Conservation (phyloP, 306 rosid species). For the Ammopiptanthus mongolicus region DNA sequence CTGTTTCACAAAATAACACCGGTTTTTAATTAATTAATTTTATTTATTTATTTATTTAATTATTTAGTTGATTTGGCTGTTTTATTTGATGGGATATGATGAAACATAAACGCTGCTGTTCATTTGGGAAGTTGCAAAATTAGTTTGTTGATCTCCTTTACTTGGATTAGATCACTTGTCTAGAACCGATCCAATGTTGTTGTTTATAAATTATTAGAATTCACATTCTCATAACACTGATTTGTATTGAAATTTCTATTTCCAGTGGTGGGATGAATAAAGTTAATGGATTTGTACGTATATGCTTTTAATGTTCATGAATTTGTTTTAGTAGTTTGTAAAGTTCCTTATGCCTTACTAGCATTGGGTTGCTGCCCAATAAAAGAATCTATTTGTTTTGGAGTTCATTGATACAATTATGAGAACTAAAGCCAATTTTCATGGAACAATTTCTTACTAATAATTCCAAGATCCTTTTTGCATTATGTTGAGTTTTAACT, state of each 20-base stretch:
- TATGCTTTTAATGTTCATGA: not conserved
- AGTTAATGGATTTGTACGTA: not conserved
- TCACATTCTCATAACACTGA: not conserved
- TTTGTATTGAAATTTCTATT: not conserved
- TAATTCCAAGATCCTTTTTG: not conserved
- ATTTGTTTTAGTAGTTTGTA: not conserved
- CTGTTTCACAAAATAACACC: not conserved
- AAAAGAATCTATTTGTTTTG: not conserved
- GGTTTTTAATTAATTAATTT: no score
- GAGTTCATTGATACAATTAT: not conserved
- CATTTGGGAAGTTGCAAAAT: not conserved
- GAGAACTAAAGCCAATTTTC: not conserved
- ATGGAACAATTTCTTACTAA: not conserved
- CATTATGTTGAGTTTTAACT: not conserved
- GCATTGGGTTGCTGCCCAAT: not conserved
- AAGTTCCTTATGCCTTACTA: not conserved
- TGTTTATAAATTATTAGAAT: not conserved
- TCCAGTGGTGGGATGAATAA: not conserved
- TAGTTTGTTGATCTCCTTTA: not conserved
- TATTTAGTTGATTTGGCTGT: not conserved
- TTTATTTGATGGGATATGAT: not conserved
- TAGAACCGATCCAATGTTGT: not conserved
- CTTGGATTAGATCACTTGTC: not conserved
- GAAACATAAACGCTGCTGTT: not conserved
- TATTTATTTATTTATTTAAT: no score